These are phyloP conservation scores for Fraxinus nigra DNA, from an alignment of 305 asterid genomes.

Conservation along the genomic window DNA sequence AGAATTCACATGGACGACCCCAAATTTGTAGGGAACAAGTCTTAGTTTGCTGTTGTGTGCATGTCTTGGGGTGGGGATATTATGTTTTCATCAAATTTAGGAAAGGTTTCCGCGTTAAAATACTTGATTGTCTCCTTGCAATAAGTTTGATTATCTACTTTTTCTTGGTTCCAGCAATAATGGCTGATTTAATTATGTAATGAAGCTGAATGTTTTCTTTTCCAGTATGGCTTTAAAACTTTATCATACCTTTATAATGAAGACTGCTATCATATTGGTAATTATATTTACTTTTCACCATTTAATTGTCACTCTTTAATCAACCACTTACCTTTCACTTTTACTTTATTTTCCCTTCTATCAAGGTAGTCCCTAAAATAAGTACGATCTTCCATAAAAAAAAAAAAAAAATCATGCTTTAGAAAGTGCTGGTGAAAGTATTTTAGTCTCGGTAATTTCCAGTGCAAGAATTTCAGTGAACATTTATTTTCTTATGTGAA, in stretches of 20 bases:
- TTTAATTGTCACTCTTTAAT: neutral
- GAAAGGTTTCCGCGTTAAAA: neutral
- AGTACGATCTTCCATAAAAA: neutral
- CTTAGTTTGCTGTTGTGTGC: neutral
- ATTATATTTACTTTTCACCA: neutral
- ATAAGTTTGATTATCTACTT: neutral
- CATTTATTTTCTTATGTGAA: neutral
- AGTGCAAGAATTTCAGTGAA: neutral
- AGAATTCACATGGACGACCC: neutral
- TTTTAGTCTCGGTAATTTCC: neutral
- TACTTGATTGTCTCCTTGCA: neutral
- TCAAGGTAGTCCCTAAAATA: neutral
- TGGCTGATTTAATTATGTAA: neutral
- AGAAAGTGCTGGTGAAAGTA: neutral
- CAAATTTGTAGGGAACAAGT: neutral
- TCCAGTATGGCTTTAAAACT: slow-evolving; percentile 14
- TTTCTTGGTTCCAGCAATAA: slow-evolving; percentile 4
- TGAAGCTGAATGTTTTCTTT: neutral
- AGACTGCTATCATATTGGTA: neutral
- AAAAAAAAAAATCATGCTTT: neutral
- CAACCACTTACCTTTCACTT: neutral
- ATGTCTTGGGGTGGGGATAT: neutral
- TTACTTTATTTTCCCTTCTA: slow-evolving; percentile 3
- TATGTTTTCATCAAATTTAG: neutral
- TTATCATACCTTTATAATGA: slow-evolving; percentile 23